These are phyloP conservation scores for Colletotrichum cereale DNA, from an alignment of 2,329 filamentous ascomycete genomes.

Conservation along the genomic window DNA sequence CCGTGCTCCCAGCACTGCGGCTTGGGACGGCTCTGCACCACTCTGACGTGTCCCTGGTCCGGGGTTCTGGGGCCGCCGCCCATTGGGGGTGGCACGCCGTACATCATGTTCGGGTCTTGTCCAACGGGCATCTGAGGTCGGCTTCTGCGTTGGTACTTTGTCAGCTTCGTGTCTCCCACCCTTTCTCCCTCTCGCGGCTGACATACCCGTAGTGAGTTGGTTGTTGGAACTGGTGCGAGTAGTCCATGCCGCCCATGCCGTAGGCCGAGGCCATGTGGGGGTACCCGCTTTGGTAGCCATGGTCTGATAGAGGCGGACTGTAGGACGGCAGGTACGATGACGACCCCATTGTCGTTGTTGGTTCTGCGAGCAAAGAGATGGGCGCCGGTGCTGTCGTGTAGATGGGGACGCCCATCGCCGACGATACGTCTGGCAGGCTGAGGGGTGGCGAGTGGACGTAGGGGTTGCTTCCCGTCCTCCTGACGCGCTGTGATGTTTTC, in stretches of 20 bases:
- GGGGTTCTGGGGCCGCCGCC: conserved; percentile 47
- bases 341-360: conserved; percentile 57
- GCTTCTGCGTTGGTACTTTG: conserved; percentile 46
- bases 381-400: conserved; percentile 65
- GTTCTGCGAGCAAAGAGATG: conserved; percentile 65
- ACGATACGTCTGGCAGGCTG: conserved; percentile 57
- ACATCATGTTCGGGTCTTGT: conserved; percentile 58
- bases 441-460: conserved; percentile 57
- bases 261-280: conserved; percentile 54
- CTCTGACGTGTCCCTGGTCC: conserved; percentile 68
- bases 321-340: conserved; percentile 64
- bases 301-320: conserved; percentile 61
- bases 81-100: conserved; percentile 55
- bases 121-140: conserved; percentile 54
- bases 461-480: conserved; percentile 62
- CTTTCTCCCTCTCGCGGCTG: background rate
- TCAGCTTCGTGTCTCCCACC: conserved; percentile 10
- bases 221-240: conserved; percentile 51
- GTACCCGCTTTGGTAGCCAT: conserved; percentile 49
- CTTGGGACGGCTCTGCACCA: conserved; percentile 85
- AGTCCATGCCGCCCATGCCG: conserved; percentile 58
- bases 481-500: conserved; percentile 64
- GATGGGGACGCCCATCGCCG: conserved; percentile 59
- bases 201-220: conserved; percentile 57
- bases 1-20: conserved; percentile 98